phyloP scores from a whole-genome alignment of 495 filamentous ascomycete species.

The Aspergillus ellipticus region DNA sequence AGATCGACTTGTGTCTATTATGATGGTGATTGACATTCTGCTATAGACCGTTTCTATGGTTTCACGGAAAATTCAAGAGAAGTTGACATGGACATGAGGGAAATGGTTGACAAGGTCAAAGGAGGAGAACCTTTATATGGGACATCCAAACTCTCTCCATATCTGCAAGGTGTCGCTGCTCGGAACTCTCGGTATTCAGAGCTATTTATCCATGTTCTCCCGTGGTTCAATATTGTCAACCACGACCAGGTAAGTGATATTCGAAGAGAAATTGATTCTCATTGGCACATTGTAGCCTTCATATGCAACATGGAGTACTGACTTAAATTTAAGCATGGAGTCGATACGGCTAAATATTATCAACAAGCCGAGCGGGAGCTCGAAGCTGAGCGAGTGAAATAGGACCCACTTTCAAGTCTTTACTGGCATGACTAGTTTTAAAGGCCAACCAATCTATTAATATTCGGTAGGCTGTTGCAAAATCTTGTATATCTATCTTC shows the following conservation, averaged over 20 bases:
- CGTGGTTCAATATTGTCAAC: constrained; percentile 98
- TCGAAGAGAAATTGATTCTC: background rate
- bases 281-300: background rate
- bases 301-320: background rate
- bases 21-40: background rate
- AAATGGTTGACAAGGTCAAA: constrained; percentile 97
- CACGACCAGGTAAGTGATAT: constrained; percentile 65
- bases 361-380: constrained; percentile 91
- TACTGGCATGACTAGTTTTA: constrained; percentile 2
- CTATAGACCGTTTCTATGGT: constrained; percentile 77
- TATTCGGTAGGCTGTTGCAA: constrained; percentile 14
- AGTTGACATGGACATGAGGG: constrained; percentile 91
- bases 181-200: constrained; percentile 89
- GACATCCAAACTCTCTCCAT: constrained; percentile 65
- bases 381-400: constrained; percentile 62
- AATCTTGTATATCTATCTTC: constrained; percentile 30
- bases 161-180: constrained; percentile 90
- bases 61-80: constrained; percentile 88
- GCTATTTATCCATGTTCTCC: constrained; percentile 75
- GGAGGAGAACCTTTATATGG: constrained; percentile 89
- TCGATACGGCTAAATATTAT: constrained; percentile 98
- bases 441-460: constrained; percentile 2
- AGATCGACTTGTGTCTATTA: background rate
- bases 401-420: constrained; percentile 25
- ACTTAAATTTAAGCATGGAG: constrained; percentile 70